These are phyloP conservation scores for Pseudomicrostroma phylloplanum DNA, from an alignment of 1,284 basidiomycete species.

Conservation along the genomic window DNA sequence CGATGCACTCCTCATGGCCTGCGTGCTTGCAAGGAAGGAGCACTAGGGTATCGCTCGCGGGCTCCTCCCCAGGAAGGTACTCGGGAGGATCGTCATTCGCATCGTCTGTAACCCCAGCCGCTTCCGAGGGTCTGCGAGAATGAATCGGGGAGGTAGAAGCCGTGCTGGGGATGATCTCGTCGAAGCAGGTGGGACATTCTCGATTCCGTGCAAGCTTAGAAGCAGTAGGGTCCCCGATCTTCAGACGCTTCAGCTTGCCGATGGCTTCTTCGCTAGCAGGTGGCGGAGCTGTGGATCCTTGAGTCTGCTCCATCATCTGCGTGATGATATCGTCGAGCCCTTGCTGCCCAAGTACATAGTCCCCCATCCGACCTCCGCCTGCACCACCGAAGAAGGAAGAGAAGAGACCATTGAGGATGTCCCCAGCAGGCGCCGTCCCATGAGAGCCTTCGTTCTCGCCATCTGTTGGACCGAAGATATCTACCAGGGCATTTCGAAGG, in stretches of 20 bases:
- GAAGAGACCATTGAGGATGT: too few species aligned
- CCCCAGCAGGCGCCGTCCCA: too few species aligned
- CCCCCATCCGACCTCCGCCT: constrained; percentile 28
- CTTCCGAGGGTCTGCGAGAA: not conserved
- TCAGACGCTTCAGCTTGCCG: constrained; percentile 28
- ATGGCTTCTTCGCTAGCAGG: constrained; percentile 37
- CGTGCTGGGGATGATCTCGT: constrained; percentile 25
- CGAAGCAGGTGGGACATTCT: constrained; percentile 43
- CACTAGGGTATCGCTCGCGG: constrained; percentile 28
- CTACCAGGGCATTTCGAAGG: too few species aligned
- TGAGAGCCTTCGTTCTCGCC: too few species aligned
- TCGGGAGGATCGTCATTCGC: constrained; percentile 17
- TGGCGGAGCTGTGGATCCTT: constrained; percentile 30
- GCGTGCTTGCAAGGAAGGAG: constrained; percentile 38
- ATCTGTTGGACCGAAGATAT: not conserved
- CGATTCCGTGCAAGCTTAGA: constrained; percentile 26
- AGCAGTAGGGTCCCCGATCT: constrained; percentile 12
- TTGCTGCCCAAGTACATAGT: constrained; percentile 37
- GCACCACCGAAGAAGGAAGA: constrained; percentile 11
- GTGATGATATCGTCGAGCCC: constrained; percentile 41
- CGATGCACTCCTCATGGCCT: constrained; percentile 39
- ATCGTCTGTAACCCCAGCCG: not conserved
- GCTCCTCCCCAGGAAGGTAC: constrained; percentile 13
- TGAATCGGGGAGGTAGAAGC: not conserved
- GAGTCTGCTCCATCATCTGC: constrained; percentile 44